phyloP scores from a whole-genome alignment of 495 filamentous ascomycete genomes.

The Haplographium delicatum region DNA sequence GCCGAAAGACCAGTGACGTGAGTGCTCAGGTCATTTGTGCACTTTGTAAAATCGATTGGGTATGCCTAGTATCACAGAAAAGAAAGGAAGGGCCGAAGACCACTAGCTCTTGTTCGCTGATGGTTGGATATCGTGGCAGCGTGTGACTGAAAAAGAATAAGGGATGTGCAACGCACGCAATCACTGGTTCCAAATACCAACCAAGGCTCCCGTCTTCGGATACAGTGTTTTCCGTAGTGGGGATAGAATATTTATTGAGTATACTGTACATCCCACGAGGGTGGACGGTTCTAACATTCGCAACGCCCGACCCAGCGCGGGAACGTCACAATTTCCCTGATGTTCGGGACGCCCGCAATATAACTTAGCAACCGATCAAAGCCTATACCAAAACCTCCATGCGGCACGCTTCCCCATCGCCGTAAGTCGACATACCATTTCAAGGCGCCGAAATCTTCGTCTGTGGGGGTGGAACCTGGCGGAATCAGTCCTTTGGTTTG shows the following conservation, averaged over 20 bases:
- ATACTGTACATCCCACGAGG: constrained; percentile 4
- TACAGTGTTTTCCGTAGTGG: not conserved
- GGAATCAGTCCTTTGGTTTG: constrained; percentile 48
- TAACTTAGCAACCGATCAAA: constrained; percentile 89
- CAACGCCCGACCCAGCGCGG: constrained; percentile 88
- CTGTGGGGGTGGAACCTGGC: constrained; percentile 20
- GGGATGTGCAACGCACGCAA: no score
- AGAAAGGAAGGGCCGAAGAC: no score
- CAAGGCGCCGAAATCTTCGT: constrained; percentile 51
- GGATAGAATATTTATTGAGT: no score
- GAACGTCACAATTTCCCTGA: constrained; percentile 84
- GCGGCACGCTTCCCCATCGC: constrained; percentile 89
- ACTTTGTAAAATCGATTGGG: no score
- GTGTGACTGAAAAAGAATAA: no score
- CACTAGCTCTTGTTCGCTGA: no score
- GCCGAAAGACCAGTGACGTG: no score
- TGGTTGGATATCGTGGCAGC: no score
- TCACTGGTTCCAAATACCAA: no score
- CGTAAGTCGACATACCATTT: constrained; percentile 95
- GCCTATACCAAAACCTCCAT: constrained; percentile 91
- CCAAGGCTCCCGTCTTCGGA: no score
- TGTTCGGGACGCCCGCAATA: constrained; percentile 74
- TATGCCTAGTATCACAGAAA: no score
- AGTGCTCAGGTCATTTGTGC: no score
- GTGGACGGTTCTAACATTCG: constrained; percentile 57